Base-by-base conservation (phyloP, 1,139 yeast species). In the Torulaspora globosa region DNA sequence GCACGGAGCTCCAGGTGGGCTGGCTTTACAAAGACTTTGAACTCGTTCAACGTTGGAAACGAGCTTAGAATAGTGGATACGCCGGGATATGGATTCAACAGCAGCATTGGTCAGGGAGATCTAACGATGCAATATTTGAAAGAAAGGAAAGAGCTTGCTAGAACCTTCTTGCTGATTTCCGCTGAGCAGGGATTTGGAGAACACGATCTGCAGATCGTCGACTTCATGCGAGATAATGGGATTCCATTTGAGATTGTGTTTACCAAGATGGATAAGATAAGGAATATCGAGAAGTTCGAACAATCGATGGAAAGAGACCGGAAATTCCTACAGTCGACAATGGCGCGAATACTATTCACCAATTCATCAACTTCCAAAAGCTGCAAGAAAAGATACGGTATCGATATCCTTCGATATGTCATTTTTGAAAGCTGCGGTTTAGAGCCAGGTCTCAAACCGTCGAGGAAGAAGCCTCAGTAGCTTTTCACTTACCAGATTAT, bases 71-170 rank as follows among this genome's bases (percentile, higher is more conserved):
- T 88, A 6, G 76, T 88, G 1, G 97, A 88, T 61, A 78, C 88
- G 31, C 96, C 97, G 0, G 97, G 97, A 0, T 88, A 88, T 60
- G 97, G 97, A 2, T 71, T 66, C 19, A 76, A 71, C 55, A 89
- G 78, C 35, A 73, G 73, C 19, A 62, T 59, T n/a, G 67, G 71
- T 51, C 95, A 88, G 60, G 96, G 96, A 1, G 67, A 75, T 43
- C 72, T 82, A 39, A 84, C 84, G 1, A 60, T 80, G 54, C 78
- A 79, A 32, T 88, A 87, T 58, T 65, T 88, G 8, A 63, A 67
- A 19, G 68, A 74, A 14, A 70, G 94, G 43, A 64, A 70, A 36
- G 75, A 72, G 30, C 68, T 89, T 24, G 68, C 76, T 31, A 72
- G 80, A 49, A 82, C 80, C 0, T 85, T 76, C 55, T 58, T 89